These are phyloP conservation scores for Thalia dealbata DNA, from an alignment of 176 grass and related monocot species.

Conservation along the genomic window DNA sequence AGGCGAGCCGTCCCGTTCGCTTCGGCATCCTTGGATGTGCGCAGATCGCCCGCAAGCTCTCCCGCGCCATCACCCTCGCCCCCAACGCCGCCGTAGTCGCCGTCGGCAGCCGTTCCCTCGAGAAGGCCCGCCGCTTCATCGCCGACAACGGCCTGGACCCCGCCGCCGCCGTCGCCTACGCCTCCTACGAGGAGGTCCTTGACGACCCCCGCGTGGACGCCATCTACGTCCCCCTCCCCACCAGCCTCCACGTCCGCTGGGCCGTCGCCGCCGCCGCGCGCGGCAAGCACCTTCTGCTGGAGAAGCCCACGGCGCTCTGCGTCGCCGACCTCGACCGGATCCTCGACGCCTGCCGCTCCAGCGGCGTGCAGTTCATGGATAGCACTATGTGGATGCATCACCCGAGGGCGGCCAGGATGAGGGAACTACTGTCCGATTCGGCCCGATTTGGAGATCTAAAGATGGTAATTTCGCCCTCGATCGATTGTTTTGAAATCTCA, in stretches of 20 bases:
- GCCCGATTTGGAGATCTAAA: constrained; percentile 28
- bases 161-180: background rate
- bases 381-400: constrained; percentile 95
- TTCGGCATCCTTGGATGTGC: constrained; percentile 26
- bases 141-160: constrained; percentile 3
- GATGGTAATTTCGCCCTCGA: background rate
- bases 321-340: constrained; percentile 13
- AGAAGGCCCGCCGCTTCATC: constrained; percentile 20
- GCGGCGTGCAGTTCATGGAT: constrained; percentile 75
- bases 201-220: constrained; percentile 18
- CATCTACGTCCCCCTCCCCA: constrained; percentile 18
- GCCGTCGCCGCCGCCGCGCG: constrained; percentile 18
- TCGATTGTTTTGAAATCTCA: background rate
- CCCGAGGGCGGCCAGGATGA: constrained; percentile 72
- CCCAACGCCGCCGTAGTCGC: constrained; percentile 10
- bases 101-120: constrained; percentile 22
- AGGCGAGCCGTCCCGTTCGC: background rate
- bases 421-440: constrained; percentile 46
- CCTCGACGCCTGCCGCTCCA: constrained; percentile 11
- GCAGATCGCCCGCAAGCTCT: constrained; percentile 17
- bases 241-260: constrained; percentile 18
- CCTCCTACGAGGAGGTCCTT: constrained; percentile 22
- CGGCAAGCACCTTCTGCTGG: constrained; percentile 23
- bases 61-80: constrained; percentile 14
- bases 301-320: constrained; percentile 19